phyloP scores from a whole-genome alignment of 1,139 yeast species.

The Hanseniaspora gamundiae region DNA sequence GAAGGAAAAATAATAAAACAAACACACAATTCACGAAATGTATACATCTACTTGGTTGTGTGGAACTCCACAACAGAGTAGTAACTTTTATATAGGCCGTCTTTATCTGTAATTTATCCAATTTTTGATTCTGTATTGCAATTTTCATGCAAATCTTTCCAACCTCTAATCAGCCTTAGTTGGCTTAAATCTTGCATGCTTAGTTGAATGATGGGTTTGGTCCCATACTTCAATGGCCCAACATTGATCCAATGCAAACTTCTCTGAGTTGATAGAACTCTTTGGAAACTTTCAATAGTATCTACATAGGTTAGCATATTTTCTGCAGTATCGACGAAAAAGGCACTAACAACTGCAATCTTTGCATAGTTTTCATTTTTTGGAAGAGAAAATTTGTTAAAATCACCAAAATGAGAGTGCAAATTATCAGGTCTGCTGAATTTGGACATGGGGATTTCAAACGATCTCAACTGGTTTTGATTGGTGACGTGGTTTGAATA shows the following conservation, averaged over 20 bases:
- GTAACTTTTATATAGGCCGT: slow-evolving; percentile 66
- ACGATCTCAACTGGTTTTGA: slow-evolving; percentile 41
- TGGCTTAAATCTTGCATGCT: slow-evolving; percentile 48
- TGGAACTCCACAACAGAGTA: slow-evolving; percentile 48
- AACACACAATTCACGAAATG: background rate
- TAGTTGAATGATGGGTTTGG: slow-evolving; percentile 70
- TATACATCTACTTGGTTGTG: background rate
- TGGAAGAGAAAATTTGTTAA: slow-evolving; percentile 35
- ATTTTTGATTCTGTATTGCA: slow-evolving; percentile 24
- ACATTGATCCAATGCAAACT: slow-evolving; percentile 63
- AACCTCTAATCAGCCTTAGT: slow-evolving; percentile 46
- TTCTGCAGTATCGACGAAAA: slow-evolving; percentile 81
- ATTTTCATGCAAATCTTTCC: slow-evolving; percentile 39
- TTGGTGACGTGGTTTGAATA: slow-evolving; percentile 53
- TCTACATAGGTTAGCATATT: slow-evolving; percentile 63
- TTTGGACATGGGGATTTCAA: slow-evolving; percentile 27
- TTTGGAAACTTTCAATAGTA: slow-evolving; percentile 40
- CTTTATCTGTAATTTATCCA: slow-evolving; percentile 51
- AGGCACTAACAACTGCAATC: slow-evolving; percentile 55
- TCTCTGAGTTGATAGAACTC: slow-evolving; percentile 25
- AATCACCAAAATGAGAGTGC: slow-evolving; percentile 49
- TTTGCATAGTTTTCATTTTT: slow-evolving; percentile 15
- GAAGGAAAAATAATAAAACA: background rate
- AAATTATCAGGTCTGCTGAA: slow-evolving; percentile 35
- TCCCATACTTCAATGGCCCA: slow-evolving; percentile 84